Percentiles rank a stretch among this genome's conserved stretches.
Evolutionary conservation across 768 basidiomycete species (phyloP).

Genomic region (Amanita fuliginea): DNA sequence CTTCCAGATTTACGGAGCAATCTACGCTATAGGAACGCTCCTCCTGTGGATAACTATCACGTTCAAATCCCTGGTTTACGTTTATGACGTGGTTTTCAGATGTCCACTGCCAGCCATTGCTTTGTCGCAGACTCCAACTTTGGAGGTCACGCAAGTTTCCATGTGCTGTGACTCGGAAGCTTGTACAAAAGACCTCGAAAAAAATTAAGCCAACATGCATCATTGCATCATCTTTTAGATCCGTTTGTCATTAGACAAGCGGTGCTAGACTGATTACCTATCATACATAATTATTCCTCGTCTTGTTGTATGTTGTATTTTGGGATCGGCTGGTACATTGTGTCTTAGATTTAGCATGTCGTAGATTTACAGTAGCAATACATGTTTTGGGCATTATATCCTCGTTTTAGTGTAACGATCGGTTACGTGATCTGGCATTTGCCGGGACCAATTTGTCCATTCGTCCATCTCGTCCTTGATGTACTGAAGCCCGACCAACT

Average conservation of each 20-base stretch:
- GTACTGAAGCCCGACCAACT: too few relatives aligned
- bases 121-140: neutral
- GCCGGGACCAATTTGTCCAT: too few relatives aligned
- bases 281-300: neutral
- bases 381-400: too few relatives aligned
- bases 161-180: neutral
- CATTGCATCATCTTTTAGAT: neutral
- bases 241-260: neutral
- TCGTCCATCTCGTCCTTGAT: too few relatives aligned
- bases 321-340: too few relatives aligned
- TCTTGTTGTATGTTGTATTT: neutral
- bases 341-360: too few relatives aligned
- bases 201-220: too few relatives aligned
- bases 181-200: neutral
- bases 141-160: neutral
- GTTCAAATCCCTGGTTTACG: conserved; percentile 22
- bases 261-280: neutral
- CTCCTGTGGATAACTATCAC: conserved; percentile 43
- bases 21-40: conserved; percentile 39
- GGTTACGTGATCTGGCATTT: too few relatives aligned
- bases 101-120: neutral
- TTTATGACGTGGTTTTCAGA: conserved; percentile 7
- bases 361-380: too few relatives aligned
- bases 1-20: conserved; percentile 47
- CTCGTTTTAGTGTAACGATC: too few relatives aligned